phyloP scores from a whole-genome alignment of 805 yeast species.

The Clavispora phyllophila region DNA sequence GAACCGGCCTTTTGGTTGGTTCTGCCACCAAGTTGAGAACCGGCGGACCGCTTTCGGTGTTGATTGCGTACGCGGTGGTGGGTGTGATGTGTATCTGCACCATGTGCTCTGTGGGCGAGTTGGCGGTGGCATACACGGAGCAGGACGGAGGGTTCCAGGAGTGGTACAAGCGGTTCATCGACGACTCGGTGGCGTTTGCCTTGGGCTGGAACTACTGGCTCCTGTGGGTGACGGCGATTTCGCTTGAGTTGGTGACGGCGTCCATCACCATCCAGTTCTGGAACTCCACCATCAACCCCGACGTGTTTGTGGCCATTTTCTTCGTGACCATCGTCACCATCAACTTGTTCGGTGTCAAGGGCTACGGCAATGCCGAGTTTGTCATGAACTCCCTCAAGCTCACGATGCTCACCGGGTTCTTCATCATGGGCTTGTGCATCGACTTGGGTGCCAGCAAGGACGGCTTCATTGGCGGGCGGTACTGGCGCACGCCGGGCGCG shows the following conservation, averaged over 20 bases:
- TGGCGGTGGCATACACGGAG: constrained; percentile 55
- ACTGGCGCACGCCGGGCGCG: constrained; percentile 38
- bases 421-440: constrained; percentile 36
- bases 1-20: constrained; percentile 42
- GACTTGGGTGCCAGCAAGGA: constrained; percentile 28
- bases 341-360: constrained; percentile 43
- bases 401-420: constrained; percentile 34
- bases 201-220: constrained; percentile 35
- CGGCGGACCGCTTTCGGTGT: constrained; percentile 23
- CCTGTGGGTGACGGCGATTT: constrained; percentile 23
- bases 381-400: constrained; percentile 34
- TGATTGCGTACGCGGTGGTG: constrained; percentile 21
- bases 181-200: constrained; percentile 34
- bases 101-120: constrained; percentile 39
- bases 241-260: constrained; percentile 19
- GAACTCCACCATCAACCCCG: constrained; percentile 47
- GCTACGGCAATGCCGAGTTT: constrained; percentile 44
- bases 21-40: constrained; percentile 25
- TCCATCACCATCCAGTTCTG: constrained; percentile 54
- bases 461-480: constrained; percentile 37
- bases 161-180: constrained; percentile 27
- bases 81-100: constrained; percentile 29
- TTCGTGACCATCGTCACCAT: constrained; percentile 40
- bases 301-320: constrained; percentile 53
- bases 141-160: constrained; percentile 37